Base-by-base conservation (phyloP, 495 filamentous ascomycete genomes). In the Rhizodiscina lignyota region DNA sequence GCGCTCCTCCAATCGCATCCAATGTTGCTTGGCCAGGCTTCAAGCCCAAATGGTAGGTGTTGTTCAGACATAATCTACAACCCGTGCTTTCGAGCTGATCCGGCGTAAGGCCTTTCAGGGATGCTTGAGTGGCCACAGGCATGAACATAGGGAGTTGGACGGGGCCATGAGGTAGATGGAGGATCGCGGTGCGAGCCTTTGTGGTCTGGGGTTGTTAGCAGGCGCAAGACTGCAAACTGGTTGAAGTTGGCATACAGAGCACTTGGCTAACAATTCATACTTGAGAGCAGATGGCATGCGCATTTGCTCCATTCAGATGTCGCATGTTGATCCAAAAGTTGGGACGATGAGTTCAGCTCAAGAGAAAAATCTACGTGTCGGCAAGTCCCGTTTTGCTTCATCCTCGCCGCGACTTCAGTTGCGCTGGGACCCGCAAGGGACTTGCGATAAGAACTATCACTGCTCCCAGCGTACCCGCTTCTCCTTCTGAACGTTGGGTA, bases 61-160 rank as follows among this genome's bases (percentile, higher is more conserved):
- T 96, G 54, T 96, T 96, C 38, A 96, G 62, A 51, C 86, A 96
- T 11, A 99, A 65, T 44, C 82, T 72, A 48, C 91, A 96, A 30
- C 83, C 78, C 0, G 84, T 87, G 22, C 76, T 66, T 42, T 86
- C 83, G 16, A 99, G 61, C 47, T 99, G 89, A 42, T 87, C 78
- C 2, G 86, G 83, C 19, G 89, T 94, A 36, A 99, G 59, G 19
- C 89, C 89, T 53, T 99, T 99, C 21, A 99, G 61, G 0, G 87
- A 86, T 0, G 81, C 89, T 56, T 99, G 89, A n/a, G 89, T 96
- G 13, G 91, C 89, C 20, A 96, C 89, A 13, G 89, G 89, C 85
- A 96, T 96, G 56, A 96, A 99, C 17, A 94, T 73, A 2, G 89
- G 89, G 8, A 94, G 68, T 34, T 79, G 68, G 11, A 96, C 85